These are phyloP conservation scores for barrel medic (Medicago truncatula) DNA, from an alignment of 306 rosid genomes.

Conservation along the genomic window DNA sequence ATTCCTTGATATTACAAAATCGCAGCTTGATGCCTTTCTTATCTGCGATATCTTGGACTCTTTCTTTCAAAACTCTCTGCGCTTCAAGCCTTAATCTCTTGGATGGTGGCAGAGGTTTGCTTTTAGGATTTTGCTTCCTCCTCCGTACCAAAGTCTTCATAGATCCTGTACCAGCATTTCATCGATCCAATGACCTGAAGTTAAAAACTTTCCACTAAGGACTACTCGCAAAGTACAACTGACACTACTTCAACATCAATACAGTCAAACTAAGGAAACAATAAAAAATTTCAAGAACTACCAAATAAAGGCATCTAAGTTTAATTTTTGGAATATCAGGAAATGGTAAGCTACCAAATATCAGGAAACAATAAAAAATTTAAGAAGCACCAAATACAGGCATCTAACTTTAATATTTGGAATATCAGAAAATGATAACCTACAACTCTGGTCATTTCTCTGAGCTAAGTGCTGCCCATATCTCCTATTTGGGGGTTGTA, in stretches of 20 bases:
- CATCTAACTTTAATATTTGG: not conserved
- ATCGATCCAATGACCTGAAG: conserved; percentile 98
- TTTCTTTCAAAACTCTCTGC: conserved; percentile 92
- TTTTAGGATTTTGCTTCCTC: conserved; percentile 78
- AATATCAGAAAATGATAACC: conserved; percentile 1
- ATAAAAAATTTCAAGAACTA: not conserved
- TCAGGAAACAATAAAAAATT: conserved; percentile 7
- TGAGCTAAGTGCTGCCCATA: not conserved
- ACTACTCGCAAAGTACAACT: conserved; percentile 53
- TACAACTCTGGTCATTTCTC: not conserved
- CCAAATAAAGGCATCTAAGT: conserved; percentile 12
- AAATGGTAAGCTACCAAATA: not conserved
- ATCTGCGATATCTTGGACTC: conserved; percentile 98
- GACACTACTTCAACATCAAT: conserved; percentile 42
- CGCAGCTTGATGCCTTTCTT: conserved; percentile 97
- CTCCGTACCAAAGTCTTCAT: conserved; percentile 72
- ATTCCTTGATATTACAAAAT: conserved; percentile 94
- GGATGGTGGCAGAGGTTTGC: conserved; percentile 96
- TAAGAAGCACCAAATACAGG: conserved; percentile 20
- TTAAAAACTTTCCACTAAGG: conserved; percentile 88
- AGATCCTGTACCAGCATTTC: conserved; percentile 99
- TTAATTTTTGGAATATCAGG: not conserved
- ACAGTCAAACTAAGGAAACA: conserved; percentile 37
- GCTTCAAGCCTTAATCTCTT: conserved; percentile 98
- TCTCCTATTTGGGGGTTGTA: conserved; percentile 3